Evolutionary conservation across 2,329 filamentous ascomycete genomes (phyloP).

Genomic region (Biscogniauxia mediterranea): DNA sequence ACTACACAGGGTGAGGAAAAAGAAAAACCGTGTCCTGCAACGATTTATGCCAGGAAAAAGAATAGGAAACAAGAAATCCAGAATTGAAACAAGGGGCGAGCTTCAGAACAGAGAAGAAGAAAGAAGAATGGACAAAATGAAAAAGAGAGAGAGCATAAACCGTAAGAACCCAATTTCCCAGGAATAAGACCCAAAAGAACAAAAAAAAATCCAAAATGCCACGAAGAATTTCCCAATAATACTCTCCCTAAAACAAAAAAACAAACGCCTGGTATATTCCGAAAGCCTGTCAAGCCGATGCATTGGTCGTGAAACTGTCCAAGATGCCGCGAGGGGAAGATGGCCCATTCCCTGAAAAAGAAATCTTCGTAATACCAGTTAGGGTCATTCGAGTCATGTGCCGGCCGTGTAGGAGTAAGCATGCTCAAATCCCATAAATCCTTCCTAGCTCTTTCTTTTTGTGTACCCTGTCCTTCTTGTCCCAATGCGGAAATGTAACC

Average conservation of each 20-base stretch:
- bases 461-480: constrained; percentile 17
- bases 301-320: background rate
- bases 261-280: constrained; percentile 4
- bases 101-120: background rate
- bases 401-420: background rate
- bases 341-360: background rate
- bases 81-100: background rate
- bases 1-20: background rate
- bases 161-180: background rate
- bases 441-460: constrained; percentile 3
- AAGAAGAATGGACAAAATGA: background rate
- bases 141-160: background rate
- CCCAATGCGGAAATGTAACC: constrained; percentile 21
- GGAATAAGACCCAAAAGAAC: background rate
- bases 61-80: background rate
- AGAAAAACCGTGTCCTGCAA: background rate
- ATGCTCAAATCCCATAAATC: constrained; percentile 1
- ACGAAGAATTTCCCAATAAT: background rate
- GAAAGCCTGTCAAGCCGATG: background rate
- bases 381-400: constrained; percentile 1
- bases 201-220: background rate
- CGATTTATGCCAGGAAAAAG: background rate
- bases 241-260: background rate
- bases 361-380: background rate
- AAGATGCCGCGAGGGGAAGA: background rate